A percentile compares a stretch with the other conserved stretches of the same genome.
phyloP scores from a whole-genome alignment of 164 flowering plant species.

The Dillenia suffruticosa region DNA sequence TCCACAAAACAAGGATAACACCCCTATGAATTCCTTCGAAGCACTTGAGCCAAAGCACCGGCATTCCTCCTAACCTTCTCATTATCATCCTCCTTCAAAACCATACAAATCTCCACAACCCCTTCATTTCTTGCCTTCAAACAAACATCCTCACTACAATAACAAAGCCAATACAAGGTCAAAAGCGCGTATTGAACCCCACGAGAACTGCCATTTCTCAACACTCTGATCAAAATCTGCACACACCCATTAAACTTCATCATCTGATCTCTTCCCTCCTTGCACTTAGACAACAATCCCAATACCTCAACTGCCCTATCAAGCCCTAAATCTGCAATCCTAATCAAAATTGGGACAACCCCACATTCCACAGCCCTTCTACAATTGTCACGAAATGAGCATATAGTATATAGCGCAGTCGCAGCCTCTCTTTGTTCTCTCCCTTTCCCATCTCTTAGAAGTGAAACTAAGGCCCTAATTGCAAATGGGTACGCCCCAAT shows the following conservation, averaged over 20 bases:
- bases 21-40: constrained; percentile 22
- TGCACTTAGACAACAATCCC: constrained; percentile 67
- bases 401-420: constrained; percentile 73
- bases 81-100: constrained; percentile 74
- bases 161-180: constrained; percentile 54
- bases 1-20: constrained; percentile 4
- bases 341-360: constrained; percentile 55
- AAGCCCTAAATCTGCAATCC: constrained; percentile 49
- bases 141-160: constrained; percentile 32
- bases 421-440: constrained; percentile 91
- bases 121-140: constrained; percentile 50
- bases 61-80: constrained; percentile 82
- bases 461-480: constrained; percentile 46
- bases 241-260: constrained; percentile 38
- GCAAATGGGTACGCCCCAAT: constrained; percentile 84
- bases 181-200: constrained; percentile 61
- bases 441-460: constrained; percentile 49
- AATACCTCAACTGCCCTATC: constrained; percentile 86
- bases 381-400: constrained; percentile 79
- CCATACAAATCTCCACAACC: constrained; percentile 54
- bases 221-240: constrained; percentile 41
- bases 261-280: constrained; percentile 80
- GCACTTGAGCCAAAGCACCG: constrained; percentile 47
- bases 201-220: constrained; percentile 55
- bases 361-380: constrained; percentile 59